Base-by-base conservation (phyloP, 2,329 filamentous ascomycete genomes). In the Aureobasidium sp. region DNA sequence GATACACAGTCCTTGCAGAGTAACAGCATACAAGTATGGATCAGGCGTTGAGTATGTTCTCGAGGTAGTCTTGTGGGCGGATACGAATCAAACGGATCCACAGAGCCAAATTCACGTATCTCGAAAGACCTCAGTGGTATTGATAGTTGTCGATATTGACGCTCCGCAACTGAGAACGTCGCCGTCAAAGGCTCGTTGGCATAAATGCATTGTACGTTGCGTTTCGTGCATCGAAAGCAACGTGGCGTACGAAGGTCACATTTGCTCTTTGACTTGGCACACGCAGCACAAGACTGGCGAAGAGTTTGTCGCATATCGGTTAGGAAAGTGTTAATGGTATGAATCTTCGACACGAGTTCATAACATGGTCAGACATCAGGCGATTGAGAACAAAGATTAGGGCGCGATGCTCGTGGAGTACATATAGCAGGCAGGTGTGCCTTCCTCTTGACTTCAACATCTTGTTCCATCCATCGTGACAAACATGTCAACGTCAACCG, bases 131-230 rank as follows among this genome's bases (percentile, higher is more conserved):
- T 35, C 15, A 24, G 4, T 11, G 31, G 31, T 12, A 33, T 33
- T 12, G 31, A 33, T 33, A 33, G 31, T 12, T 33, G 31, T 12
- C 31, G 31, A 33, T 0, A 12, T 44, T 44, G 40, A 17, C 14
- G 53, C n/a, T 22, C n/a, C 6, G 39, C 19, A 4, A 31, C 17
- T 1, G 35, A 6, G 9, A 39, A 19, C 6, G 31, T 35, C 45
- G 56, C 40, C 5, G 57, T 60, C 24, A 60, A 27, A 35, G 57
- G 57, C 47, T 60, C 57, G 14, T 60, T 60, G 33, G 57, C 47
- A 31, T 60, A 60, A 4, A 11, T 17, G 39, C 57, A 60, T 33
- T 50, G 35, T n/a, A 42, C 17, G 15, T 17, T 17, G 5, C 57
- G 57, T 45, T 60, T 60, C 11, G 22, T 42, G 24, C 57, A 60